Evolutionary conservation across 495 filamentous ascomycete genomes (phyloP).

Genomic region (Lasiosphaeria miniovina): DNA sequence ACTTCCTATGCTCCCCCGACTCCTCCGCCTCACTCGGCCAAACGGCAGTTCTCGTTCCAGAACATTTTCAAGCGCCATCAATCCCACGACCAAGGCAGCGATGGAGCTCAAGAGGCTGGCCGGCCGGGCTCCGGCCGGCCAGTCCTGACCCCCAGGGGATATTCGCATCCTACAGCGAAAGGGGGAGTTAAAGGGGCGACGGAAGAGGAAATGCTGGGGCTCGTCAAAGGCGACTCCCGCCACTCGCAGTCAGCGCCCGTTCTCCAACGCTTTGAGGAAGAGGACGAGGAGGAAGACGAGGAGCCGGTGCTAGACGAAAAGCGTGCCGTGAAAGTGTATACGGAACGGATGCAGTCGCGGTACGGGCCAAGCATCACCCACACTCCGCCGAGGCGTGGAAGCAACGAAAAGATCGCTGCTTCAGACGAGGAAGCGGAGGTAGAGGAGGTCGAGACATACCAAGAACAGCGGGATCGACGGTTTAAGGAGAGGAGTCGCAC

Average conservation of each 20-base stretch:
- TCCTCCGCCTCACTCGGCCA: slow-evolving; percentile 54
- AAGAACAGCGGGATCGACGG: slow-evolving; percentile 1
- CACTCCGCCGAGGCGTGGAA: slow-evolving; percentile 20
- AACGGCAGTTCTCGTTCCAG: slow-evolving; percentile 89
- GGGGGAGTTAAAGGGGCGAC: slow-evolving; percentile 56
- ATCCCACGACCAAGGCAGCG: slow-evolving; percentile 36
- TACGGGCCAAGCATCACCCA: slow-evolving; percentile 44
- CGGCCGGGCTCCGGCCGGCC: slow-evolving; percentile 29
- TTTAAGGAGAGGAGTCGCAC: slow-evolving; percentile 5
- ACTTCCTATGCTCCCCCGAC: slow-evolving; percentile 45
- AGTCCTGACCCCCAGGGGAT: slow-evolving; percentile 49
- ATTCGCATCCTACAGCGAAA: slow-evolving; percentile 44
- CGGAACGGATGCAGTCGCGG: slow-evolving; percentile 34
- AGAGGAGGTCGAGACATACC: neutral
- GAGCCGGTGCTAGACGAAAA: slow-evolving; percentile 27
- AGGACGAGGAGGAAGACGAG: slow-evolving; percentile 30
- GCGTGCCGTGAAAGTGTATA: slow-evolving; percentile 24
- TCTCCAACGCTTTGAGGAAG: slow-evolving; percentile 37
- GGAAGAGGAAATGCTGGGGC: slow-evolving; percentile 84
- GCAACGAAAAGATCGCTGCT: slow-evolving; percentile 7
- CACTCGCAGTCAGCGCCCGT: slow-evolving; percentile 46
- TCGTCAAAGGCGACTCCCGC: slow-evolving; percentile 72
- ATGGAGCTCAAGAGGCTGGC: slow-evolving; percentile 28
- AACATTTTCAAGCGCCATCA: slow-evolving; percentile 63
- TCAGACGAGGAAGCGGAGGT: neutral